Conservation (phyloP, 257 asterid species). For the Parsonsia alboflavescens region DNA sequence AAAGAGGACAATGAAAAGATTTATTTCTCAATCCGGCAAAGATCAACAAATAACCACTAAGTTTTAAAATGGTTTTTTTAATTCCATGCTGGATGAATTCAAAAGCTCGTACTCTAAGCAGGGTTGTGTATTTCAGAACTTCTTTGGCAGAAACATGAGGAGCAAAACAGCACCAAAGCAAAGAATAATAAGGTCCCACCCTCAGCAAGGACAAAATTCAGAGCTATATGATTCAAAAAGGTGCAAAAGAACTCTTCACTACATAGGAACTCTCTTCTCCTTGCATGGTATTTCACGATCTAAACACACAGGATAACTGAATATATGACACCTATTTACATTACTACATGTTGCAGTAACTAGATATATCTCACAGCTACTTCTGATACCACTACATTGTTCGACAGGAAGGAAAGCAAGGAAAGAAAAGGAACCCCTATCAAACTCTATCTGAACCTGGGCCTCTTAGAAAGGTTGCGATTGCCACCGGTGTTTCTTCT, state of each 20-base stretch:
- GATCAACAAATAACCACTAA: not conserved
- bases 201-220: not conserved
- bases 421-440: not conserved
- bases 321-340: not conserved
- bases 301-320: not conserved
- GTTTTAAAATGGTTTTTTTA: not conserved
- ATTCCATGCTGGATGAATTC: not conserved
- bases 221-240: not conserved
- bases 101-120: not conserved
- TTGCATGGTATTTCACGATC: not conserved
- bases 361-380: not conserved
- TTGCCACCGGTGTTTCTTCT: slow-evolving; percentile 29
- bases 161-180: not conserved
- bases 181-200: not conserved
- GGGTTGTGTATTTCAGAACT: not conserved
- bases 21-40: not conserved
- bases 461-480: slow-evolving; percentile 34
- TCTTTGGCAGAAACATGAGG: not conserved
- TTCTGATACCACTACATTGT: not conserved
- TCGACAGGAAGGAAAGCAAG: not conserved
- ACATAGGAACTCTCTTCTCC: not conserved
- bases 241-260: not conserved
- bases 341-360: not conserved
- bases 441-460: slow-evolving; percentile 30
- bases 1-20: not conserved